Percentiles rank a stretch among this genome's conserved stretches.
These are phyloP conservation scores for Ascochyta pisi DNA, from an alignment of 2,329 filamentous ascomycete species.

Conservation along the genomic window DNA sequence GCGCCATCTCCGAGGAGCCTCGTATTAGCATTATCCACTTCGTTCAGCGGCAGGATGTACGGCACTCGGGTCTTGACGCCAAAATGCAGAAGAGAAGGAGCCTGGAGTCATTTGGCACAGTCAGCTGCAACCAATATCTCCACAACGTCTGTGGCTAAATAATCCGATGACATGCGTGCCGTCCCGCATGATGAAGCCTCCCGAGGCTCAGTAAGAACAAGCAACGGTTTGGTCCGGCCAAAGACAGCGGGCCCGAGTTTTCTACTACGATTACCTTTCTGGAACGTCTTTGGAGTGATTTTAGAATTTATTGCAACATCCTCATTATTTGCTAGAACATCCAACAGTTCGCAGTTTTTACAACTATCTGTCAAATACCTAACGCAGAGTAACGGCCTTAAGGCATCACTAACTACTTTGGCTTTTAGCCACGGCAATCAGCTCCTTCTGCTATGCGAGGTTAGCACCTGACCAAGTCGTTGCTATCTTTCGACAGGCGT, in stretches of 20 bases:
- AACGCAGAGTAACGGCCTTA: background rate
- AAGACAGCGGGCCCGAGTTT: background rate
- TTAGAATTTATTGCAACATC: background rate
- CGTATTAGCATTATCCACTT: background rate
- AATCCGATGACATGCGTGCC: slow-evolving; percentile 15
- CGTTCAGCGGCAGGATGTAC: background rate
- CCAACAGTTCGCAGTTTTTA: background rate
- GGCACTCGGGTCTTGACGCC: background rate
- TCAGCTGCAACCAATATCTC: background rate
- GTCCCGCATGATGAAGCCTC: slow-evolving; percentile 10
- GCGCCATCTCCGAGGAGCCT: background rate
- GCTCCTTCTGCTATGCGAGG: background rate
- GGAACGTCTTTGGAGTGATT: background rate
- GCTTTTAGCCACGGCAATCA: background rate
- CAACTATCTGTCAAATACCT: background rate
- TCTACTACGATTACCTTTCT: slow-evolving; percentile 1
- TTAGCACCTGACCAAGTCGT: background rate
- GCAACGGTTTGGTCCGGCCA: background rate
- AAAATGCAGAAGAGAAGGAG: background rate
- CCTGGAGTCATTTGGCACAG: background rate
- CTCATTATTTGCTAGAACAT: background rate
- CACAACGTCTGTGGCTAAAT: background rate
- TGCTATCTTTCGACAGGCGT: background rate
- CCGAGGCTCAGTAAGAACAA: background rate
- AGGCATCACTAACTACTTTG: background rate